Conservation (phyloP, 2,329 filamentous ascomycete species). For the Fusarium succisae region DNA sequence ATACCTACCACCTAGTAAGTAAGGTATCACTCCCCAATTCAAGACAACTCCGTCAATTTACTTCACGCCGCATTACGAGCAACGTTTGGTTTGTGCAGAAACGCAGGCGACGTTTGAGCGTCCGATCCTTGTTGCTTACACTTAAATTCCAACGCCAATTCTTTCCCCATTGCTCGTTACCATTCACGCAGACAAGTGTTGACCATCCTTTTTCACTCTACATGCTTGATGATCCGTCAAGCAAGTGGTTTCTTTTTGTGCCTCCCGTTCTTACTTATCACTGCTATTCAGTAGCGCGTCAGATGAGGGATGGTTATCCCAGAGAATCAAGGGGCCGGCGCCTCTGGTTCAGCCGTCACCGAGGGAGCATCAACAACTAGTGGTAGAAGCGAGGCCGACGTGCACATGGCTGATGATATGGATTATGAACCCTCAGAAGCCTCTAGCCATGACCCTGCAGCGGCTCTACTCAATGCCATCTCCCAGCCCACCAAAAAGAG, state of each 20-base stretch:
- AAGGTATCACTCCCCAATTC: neutral
- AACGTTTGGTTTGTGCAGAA: neutral
- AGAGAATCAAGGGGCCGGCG: neutral
- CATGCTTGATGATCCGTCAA: conserved; percentile 21
- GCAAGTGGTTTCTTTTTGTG: conserved; percentile 6
- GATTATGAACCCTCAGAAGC: conserved; percentile 22
- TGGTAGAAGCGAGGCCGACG: conserved; percentile 5
- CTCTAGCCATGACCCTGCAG: conserved; percentile 21
- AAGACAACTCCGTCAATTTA: neutral
- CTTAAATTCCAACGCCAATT: conserved; percentile 5
- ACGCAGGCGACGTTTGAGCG: neutral
- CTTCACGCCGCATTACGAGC: neutral
- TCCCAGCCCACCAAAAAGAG: conserved; percentile 28
- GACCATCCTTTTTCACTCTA: neutral
- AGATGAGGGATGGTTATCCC: conserved; percentile 21
- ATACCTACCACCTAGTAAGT: neutral
- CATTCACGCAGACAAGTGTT: conserved; percentile 42
- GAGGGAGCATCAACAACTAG: conserved; percentile 6
- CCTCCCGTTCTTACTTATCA: neutral
- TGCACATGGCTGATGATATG: conserved; percentile 19
- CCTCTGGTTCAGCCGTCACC: conserved; percentile 19
- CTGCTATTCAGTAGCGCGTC: conserved; percentile 1
- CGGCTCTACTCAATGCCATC: conserved; percentile 12
- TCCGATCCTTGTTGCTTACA: neutral
- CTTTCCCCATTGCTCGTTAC: conserved; percentile 4